phyloP scores from a whole-genome alignment of 169 alveolate species.

The Plasmodium knowlesi region DNA sequence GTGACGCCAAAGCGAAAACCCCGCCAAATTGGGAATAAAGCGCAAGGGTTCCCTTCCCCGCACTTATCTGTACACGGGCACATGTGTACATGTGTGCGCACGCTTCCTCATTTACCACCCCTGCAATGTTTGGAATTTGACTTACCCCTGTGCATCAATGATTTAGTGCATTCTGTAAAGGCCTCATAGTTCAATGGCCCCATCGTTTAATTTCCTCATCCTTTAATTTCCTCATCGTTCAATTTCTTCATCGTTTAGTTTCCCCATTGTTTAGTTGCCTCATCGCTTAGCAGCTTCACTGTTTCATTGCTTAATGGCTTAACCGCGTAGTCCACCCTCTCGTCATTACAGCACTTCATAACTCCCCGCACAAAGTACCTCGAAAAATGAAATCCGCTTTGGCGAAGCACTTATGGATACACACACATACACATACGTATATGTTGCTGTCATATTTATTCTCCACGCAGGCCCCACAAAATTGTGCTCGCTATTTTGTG shows the following conservation, averaged over 20 bases:
- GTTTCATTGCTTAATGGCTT: background rate
- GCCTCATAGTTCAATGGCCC: background rate
- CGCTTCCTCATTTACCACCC: background rate
- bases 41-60: background rate
- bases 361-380: background rate
- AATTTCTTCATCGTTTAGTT: background rate
- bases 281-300: background rate
- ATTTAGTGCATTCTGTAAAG: background rate
- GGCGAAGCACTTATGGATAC: background rate
- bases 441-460: background rate
- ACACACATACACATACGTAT: background rate
- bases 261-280: background rate
- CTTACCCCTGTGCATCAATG: background rate
- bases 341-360: background rate
- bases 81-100: background rate
- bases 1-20: background rate
- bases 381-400: background rate
- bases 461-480: background rate
- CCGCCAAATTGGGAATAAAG: background rate
- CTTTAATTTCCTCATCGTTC: background rate
- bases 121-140: background rate
- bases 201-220: background rate
- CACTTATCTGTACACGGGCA: background rate
- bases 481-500: background rate
- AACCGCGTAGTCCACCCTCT: background rate